Conservation (phyloP, 345 rosid genomes). For the Boechera stricta region DNA sequence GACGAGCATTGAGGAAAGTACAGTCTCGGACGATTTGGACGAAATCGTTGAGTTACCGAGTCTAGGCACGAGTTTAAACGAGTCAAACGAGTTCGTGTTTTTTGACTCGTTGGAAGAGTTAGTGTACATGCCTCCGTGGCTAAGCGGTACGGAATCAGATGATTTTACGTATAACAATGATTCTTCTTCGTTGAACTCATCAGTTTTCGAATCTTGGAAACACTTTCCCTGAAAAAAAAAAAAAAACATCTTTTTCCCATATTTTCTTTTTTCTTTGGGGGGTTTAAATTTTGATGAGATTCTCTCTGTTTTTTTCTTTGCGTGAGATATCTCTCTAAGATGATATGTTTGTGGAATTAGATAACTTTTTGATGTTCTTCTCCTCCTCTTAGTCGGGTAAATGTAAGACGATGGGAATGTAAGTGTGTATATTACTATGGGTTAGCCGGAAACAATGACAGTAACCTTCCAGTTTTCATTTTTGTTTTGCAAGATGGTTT, state of each 20-base stretch:
- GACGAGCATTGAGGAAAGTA: constrained; percentile 48
- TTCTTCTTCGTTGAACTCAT: constrained; percentile 17
- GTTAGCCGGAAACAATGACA: constrained; percentile 9
- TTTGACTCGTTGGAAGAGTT: constrained; percentile 59
- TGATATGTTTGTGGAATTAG: constrained; percentile 5
- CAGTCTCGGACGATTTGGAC: constrained; percentile 61
- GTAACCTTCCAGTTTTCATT: background rate
- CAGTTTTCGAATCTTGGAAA: constrained; percentile 36
- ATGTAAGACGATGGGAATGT: constrained; percentile 1
- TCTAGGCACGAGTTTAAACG: constrained; percentile 57
- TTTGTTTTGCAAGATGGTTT: background rate
- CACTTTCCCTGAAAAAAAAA: constrained; percentile 9
- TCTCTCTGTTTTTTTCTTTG: constrained; percentile 26
- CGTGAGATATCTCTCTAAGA: constrained; percentile 34
- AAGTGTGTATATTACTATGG: constrained; percentile 11
- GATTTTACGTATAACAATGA: constrained; percentile 29
- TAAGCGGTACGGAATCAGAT: constrained; percentile 25
- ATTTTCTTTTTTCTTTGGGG: background rate
- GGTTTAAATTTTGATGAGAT: constrained; percentile 6
- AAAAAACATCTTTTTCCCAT: background rate
- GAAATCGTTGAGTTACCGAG: constrained; percentile 83
- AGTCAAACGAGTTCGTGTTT: constrained; percentile 59
- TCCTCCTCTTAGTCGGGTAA: background rate
- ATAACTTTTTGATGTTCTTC: constrained; percentile 17
- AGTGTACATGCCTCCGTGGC: constrained; percentile 43